Conservation (phyloP, 495 filamentous ascomycete species). For the Filosporella fistucella region DNA sequence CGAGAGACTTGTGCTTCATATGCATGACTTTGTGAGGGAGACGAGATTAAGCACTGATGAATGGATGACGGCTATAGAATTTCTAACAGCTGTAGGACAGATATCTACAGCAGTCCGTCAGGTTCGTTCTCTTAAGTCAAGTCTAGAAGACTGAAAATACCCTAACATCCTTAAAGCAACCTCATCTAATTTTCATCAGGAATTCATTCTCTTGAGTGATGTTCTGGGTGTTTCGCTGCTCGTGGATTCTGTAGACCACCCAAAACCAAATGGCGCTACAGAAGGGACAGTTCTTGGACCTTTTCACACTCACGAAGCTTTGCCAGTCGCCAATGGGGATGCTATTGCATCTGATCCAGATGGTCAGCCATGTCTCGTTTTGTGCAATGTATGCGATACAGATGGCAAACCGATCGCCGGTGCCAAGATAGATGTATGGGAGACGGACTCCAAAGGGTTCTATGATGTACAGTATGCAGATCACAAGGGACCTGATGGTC, state of each 20-base stretch:
- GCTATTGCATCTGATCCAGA: slow-evolving; percentile 67
- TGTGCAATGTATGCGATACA: slow-evolving; percentile 71
- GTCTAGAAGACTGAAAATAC: too few relatives aligned
- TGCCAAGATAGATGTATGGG: slow-evolving; percentile 89
- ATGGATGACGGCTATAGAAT: slow-evolving; percentile 71
- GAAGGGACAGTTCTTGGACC: slow-evolving; percentile 89
- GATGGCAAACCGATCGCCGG: slow-evolving; percentile 59
- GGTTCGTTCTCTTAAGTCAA: slow-evolving; percentile 34
- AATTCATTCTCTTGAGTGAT: slow-evolving; percentile 94
- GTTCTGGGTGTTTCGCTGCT: slow-evolving; percentile 84
- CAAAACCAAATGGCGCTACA: slow-evolving; percentile 68
- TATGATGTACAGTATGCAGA: slow-evolving; percentile 87
- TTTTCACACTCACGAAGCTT: slow-evolving; percentile 90
- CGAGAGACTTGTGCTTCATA: slow-evolving; percentile 66
- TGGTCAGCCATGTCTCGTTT: slow-evolving; percentile 68
- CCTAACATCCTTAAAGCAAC: too few relatives aligned
- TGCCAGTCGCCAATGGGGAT: slow-evolving; percentile 56
- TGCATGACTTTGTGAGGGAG: slow-evolving; percentile 81
- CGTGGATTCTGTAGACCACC: slow-evolving; percentile 88
- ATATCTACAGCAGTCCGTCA: slow-evolving; percentile 68
- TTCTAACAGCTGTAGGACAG: slow-evolving; percentile 69
- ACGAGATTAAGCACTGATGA: slow-evolving; percentile 75
- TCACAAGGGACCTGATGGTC: slow-evolving; percentile 68
- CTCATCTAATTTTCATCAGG: slow-evolving; percentile 49
- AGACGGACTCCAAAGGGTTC: slow-evolving; percentile 79